Evolutionary conservation across 805 yeast genomes (phyloP).

Genomic region (Hemisphaericaspora nanyangensis): DNA sequence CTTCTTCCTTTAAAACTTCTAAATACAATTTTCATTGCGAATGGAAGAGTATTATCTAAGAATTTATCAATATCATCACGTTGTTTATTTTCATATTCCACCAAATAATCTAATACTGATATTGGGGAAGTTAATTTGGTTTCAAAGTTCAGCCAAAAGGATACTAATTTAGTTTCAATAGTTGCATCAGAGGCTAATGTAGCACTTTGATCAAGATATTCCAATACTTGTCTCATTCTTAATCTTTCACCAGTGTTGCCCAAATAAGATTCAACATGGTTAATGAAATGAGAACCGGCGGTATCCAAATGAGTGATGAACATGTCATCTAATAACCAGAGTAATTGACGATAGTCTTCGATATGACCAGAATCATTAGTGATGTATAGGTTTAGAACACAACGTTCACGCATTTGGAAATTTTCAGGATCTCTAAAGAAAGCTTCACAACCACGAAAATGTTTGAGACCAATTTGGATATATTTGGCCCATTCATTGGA

Average conservation of each 20-base stretch:
- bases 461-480: conserved; percentile 1
- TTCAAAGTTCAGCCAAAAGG: conserved; percentile 4
- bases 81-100: background rate
- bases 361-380: conserved; percentile 1
- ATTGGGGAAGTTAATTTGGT: background rate
- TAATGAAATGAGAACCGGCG: conserved; percentile 1
- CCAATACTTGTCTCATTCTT: background rate
- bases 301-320: conserved; percentile 1
- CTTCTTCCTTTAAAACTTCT: conserved; percentile 1
- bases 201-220: background rate
- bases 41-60: background rate
- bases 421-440: conserved; percentile 2
- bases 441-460: background rate
- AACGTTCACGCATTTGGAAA: conserved; percentile 1
- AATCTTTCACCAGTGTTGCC: background rate
- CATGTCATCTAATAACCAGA: conserved; percentile 3
- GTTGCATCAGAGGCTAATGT: background rate
- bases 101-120: conserved; percentile 1
- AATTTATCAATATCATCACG: conserved; percentile 4
- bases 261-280: background rate
- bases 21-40: background rate
- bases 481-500: conserved; percentile 3
- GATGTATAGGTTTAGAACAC: background rate
- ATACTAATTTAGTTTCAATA: background rate
- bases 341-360: background rate